Evolutionary conservation across 2,329 filamentous ascomycete genomes (phyloP).

Genomic region (Furcasterigmium furcatum): DNA sequence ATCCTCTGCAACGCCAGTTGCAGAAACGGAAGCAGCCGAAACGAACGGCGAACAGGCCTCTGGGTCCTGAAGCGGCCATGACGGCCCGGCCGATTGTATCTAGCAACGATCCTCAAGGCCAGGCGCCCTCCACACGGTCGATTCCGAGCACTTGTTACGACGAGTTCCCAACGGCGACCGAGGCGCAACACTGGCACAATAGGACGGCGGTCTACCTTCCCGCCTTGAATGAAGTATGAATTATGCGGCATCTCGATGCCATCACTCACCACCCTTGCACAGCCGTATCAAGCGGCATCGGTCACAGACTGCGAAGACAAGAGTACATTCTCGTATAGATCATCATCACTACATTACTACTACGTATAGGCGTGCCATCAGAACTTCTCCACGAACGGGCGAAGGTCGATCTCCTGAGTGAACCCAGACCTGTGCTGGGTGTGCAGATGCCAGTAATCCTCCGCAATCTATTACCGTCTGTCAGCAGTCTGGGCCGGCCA

Average conservation of each 20-base stretch:
- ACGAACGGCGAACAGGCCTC: conserved; percentile 5
- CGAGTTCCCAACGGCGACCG: conserved; percentile 10
- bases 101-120: conserved; percentile 8
- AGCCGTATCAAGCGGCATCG: no score
- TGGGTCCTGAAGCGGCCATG: conserved; percentile 10
- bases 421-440: conserved; percentile 76
- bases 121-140: conserved; percentile 12
- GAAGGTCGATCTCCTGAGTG: conserved; percentile 76
- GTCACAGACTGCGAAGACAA: no score
- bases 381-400: conserved; percentile 82
- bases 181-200: conserved; percentile 4
- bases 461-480: conserved; percentile 63
- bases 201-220: conserved; percentile 10
- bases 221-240: conserved; percentile 15
- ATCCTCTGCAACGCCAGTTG: background rate
- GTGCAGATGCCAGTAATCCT: conserved; percentile 82
- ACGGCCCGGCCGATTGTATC: conserved; percentile 2
- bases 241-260: background rate
- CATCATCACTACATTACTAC: no score
- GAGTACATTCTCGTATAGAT: no score
- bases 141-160: conserved; percentile 14
- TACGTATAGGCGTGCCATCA: conserved; percentile 1
- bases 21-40: no score
- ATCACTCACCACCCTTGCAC: no score
- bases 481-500: conserved; percentile 9